Base-by-base conservation (phyloP, 2,329 filamentous ascomycete genomes). In the Fusarium proliferatum region DNA sequence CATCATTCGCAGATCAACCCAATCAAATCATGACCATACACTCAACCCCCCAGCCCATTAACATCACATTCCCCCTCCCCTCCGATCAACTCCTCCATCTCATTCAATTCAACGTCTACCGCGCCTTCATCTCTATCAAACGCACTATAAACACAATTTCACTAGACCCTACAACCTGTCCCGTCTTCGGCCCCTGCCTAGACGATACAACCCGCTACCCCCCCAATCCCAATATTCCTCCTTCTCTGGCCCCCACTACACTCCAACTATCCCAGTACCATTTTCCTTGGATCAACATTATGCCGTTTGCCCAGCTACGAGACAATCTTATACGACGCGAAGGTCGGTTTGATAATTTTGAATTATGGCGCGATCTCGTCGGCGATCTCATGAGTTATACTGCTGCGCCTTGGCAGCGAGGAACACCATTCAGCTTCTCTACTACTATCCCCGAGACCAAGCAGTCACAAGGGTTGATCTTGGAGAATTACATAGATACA, bases 371-470 rank as follows among this genome's bases (percentile, higher is more conserved):
- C 2, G 61, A 51, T 26, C 33, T 64, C 3, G 56, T 64, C 9
- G 43, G 56, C 2, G 13, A 61, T 30, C 38, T 23, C 1, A 61
- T 64, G 36, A 21, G 30, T 19, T 21, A 17, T 17, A 43, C 43
- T 26, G 56, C 23, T 9, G 36, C 43, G 5, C 28, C 28, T 15
- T 61, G 56, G 61, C 61, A 51, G 9, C 43, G 43, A 33, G 61
- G n/a, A 6, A 43, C 23, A 1, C 36, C 43, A 2, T 23, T 33
- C 4, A 30, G 55, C 9, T 33, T 36, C 30, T 61, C 28, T 13
- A 6, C 11, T 7, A 0, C 6, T 16, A 3, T 9, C 0, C 2
- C 10, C 0, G 21, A 33, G 13, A 2, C 16, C 1, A 13, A 21
- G 9, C 12, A 6, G 5, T 12, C 30, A 21, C 21, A 1, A 10